phyloP scores from a whole-genome alignment of 441 rosid species.

The Raphanus hybrid region DNA sequence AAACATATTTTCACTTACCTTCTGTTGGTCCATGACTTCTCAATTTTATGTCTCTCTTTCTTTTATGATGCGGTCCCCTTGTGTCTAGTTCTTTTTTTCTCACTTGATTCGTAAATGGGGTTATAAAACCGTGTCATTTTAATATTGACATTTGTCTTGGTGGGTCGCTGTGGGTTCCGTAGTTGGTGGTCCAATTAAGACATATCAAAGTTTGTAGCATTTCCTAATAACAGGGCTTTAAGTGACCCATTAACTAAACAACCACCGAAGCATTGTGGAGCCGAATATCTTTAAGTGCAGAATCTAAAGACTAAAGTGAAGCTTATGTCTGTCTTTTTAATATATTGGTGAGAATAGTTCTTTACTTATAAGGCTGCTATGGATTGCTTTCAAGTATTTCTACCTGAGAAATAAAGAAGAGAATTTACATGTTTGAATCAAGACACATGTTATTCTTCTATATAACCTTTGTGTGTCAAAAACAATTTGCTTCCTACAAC shows the following conservation, averaged over 20 bases:
- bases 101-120: constrained; percentile 13
- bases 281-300: constrained; percentile 45
- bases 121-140: constrained; percentile 25
- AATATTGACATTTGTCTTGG: constrained; percentile 33
- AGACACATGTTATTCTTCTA: not conserved
- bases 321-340: constrained; percentile 24
- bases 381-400: constrained; percentile 60
- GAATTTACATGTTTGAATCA: constrained; percentile 12
- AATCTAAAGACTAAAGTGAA: not conserved
- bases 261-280: constrained; percentile 44
- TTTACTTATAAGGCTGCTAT: constrained; percentile 65
- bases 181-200: constrained; percentile 44
- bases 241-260: constrained; percentile 46
- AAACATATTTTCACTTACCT: constrained; percentile 22
- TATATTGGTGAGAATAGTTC: constrained; percentile 45
- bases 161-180: constrained; percentile 21
- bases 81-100: not conserved
- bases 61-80: constrained; percentile 17
- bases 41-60: not conserved
- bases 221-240: constrained; percentile 13
- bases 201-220: not conserved
- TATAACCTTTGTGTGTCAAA: not conserved
- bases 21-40: constrained; percentile 35
- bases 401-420: not conserved
- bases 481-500: not conserved